Conservation (phyloP, 1,284 basidiomycete genomes). For the Cutaneotrichosporon sp. region DNA sequence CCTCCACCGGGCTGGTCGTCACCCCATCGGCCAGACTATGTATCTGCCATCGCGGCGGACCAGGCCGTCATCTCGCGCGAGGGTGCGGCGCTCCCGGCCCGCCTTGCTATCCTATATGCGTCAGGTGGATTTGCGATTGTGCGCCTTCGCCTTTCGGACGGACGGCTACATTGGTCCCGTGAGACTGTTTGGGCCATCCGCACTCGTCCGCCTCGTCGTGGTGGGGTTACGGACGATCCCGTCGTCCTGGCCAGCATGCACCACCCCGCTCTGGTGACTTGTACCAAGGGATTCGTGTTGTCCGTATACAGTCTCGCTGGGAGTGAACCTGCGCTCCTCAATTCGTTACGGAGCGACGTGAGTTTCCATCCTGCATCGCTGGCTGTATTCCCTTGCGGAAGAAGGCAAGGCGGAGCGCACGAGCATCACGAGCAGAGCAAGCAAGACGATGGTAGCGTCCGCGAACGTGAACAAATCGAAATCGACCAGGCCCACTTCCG, state of each 20-base stretch:
- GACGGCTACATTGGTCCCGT: slow-evolving; percentile 30
- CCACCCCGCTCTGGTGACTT: slow-evolving; percentile 42
- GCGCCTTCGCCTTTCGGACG: slow-evolving; percentile 23
- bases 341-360: slow-evolving; percentile 48
- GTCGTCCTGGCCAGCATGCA: slow-evolving; percentile 44
- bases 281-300: slow-evolving; percentile 44
- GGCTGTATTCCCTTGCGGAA: slow-evolving; percentile 34
- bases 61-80: slow-evolving; percentile 29
- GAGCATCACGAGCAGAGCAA: no score
- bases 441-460: no score
- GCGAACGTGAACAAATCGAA: no score
- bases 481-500: slow-evolving; percentile 25
- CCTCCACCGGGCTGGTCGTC: slow-evolving; percentile 53
- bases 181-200: slow-evolving; percentile 30
- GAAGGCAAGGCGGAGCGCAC: not conserved
- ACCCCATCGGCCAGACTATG: slow-evolving; percentile 45
- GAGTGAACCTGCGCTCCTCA: slow-evolving; percentile 25
- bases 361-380: slow-evolving; percentile 50
- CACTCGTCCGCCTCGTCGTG: slow-evolving; percentile 1
- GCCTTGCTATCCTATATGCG: slow-evolving; percentile 48
- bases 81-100: slow-evolving; percentile 31
- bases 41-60: slow-evolving; percentile 49
- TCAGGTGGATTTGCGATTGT: slow-evolving; percentile 51
- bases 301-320: slow-evolving; percentile 37
- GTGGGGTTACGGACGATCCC: slow-evolving; percentile 30